Evolutionary conservation across 2,329 filamentous ascomycete genomes (phyloP).

Genomic region (Cercospora berteroae): DNA sequence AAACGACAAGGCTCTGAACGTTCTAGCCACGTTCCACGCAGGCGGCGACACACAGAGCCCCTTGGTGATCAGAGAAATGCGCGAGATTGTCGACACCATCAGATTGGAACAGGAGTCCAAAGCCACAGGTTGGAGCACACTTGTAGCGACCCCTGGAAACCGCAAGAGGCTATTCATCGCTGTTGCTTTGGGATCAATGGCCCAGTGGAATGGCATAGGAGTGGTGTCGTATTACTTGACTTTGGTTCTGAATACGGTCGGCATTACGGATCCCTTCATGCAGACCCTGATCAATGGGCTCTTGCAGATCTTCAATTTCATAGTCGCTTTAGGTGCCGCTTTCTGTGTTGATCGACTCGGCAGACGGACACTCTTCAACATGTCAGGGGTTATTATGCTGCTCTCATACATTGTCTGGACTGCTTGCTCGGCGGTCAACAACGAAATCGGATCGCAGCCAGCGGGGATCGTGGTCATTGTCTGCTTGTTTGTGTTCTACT

Average conservation of each 20-base stretch:
- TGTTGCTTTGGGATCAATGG: slow-evolving; percentile 38
- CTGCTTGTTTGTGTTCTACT: slow-evolving; percentile 27
- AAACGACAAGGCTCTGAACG: slow-evolving; percentile 30
- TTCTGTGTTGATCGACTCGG: slow-evolving; percentile 21
- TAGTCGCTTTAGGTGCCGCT: slow-evolving; percentile 19
- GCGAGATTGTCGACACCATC: slow-evolving; percentile 59
- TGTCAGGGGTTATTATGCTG: slow-evolving; percentile 21
- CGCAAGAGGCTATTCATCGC: slow-evolving; percentile 41
- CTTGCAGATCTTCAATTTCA: slow-evolving; percentile 22
- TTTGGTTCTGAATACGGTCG: slow-evolving; percentile 20
- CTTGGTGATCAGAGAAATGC: slow-evolving; percentile 59
- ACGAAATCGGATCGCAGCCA: slow-evolving; percentile 22
- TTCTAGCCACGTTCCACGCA: slow-evolving; percentile 46
- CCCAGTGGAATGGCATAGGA: slow-evolving; percentile 40
- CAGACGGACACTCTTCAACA: slow-evolving; percentile 20
- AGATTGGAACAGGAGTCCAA: slow-evolving; percentile 56
- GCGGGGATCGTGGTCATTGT: slow-evolving; percentile 29
- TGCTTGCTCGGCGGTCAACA: slow-evolving; percentile 23
- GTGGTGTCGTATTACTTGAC: slow-evolving; percentile 23
- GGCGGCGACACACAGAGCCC: slow-evolving; percentile 48
- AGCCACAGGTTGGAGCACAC: slow-evolving; percentile 18
- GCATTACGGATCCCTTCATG: slow-evolving; percentile 42
- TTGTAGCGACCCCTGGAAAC: slow-evolving; percentile 31
- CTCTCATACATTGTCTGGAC: slow-evolving; percentile 24
- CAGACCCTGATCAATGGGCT: slow-evolving; percentile 25